Evolutionary conservation across 108 stramenopile species (phyloP), one percentile per base, ranked within the genome.

Genomic region (Pseudonitzschia multiseries): DNA sequence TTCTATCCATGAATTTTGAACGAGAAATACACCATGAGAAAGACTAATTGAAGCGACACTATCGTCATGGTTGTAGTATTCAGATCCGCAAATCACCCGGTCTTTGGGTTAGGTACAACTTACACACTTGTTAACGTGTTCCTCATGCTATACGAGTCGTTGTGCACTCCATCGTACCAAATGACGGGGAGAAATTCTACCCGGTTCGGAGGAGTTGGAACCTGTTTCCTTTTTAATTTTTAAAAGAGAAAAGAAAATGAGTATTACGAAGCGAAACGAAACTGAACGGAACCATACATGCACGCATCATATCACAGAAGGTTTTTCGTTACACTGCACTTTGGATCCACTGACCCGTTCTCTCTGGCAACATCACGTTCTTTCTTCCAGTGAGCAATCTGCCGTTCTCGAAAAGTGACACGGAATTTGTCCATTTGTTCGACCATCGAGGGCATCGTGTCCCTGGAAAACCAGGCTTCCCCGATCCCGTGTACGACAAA

Each of bases 401-500:
- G 86, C 68, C 80, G 80, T 61, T 71, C 73, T 70, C 89, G 87
- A 31, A 90, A 81, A 1, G 68, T 76, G 24, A 72, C 27, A 59
- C 91, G 77, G 27, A 86, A 43, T 22, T 69, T 32, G 54, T 87
- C 75, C 64, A 86, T 57, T 48, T 78, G 80, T 46, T 93, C 84
- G 13, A 77, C 56, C 59, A 89, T 76, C 6, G 77, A 77, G 15
- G 44, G 18, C 26, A 83, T 48, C 28, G 90, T 88, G 32, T 87
- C 83, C 28, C 67, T 75, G 13, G 54, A 70, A 80, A 84, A 96
- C 79, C 89, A 81, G 70, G 87, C 81, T 48, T 97, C 92, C 5
- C 96, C 96, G 71, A 97, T 93, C 15, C 96, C 96, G 71, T 97
- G 96, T 20, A 97, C 83, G 5, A 95, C 91, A 76, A 95, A 97